A percentile compares a stretch with the other conserved stretches of the same genome.
These are phyloP conservation scores for Scheffersomyces quercinus DNA, from an alignment of 1,139 yeast species.

Conservation along the genomic window DNA sequence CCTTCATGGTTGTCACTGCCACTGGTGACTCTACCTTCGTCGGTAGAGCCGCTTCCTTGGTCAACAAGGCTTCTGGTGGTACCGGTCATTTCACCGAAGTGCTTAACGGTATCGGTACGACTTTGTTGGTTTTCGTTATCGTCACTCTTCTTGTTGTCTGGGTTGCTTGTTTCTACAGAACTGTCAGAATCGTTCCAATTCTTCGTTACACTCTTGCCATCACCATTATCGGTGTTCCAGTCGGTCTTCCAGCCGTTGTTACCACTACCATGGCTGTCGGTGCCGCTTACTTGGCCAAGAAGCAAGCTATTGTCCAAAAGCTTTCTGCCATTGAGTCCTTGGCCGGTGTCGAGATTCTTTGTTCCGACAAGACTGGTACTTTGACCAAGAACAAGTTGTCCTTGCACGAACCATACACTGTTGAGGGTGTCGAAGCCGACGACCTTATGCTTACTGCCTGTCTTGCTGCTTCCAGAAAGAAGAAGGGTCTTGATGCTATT, in stretches of 20 bases:
- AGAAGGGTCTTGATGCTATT: slow-evolving; percentile 97
- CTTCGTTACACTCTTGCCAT: slow-evolving; percentile 94
- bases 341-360: slow-evolving; percentile 98
- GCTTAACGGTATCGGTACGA: slow-evolving; percentile 95
- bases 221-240: slow-evolving; percentile 99
- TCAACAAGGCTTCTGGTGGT: slow-evolving; percentile 93
- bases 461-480: slow-evolving; percentile 98
- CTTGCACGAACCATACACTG: slow-evolving; percentile 97
- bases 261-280: slow-evolving; percentile 99
- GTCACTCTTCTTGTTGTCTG: slow-evolving; percentile 86
- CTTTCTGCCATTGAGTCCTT: slow-evolving; percentile 97
- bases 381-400: slow-evolving; percentile 97
- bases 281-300: slow-evolving; percentile 98
- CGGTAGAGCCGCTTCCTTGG: slow-evolving; percentile 97
- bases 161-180: slow-evolving; percentile 95
- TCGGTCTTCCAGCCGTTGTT: slow-evolving; percentile 99
- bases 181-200: slow-evolving; percentile 83
- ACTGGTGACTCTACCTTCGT: slow-evolving; percentile 93
- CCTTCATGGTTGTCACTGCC: slow-evolving; percentile 91
- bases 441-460: slow-evolving; percentile 98
- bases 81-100: slow-evolving; percentile 97
- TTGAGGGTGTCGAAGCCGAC: slow-evolving; percentile 97
- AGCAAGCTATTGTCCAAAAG: slow-evolving; percentile 97
- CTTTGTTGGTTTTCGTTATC: slow-evolving; percentile 85
- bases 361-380: slow-evolving; percentile 99